A percentile compares a stretch with the other conserved stretches of the same genome.
phyloP scores from a whole-genome alignment of 2,329 filamentous ascomycete species.

The Colletotrichum sp. region DNA sequence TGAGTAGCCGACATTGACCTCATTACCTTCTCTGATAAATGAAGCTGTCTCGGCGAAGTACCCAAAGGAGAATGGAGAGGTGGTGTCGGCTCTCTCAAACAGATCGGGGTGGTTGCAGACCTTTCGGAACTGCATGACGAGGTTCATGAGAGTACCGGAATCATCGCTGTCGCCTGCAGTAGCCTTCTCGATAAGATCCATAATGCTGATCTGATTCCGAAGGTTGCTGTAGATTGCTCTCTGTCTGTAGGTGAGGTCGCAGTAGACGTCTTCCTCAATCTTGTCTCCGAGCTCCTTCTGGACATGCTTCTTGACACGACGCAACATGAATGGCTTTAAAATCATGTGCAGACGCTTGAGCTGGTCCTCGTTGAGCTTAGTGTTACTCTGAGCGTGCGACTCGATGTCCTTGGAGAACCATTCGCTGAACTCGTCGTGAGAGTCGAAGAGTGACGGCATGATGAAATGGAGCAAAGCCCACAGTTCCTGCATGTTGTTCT shows the following conservation, averaged over 20 bases:
- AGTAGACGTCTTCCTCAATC: conserved; percentile 96
- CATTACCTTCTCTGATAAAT: conserved; percentile 86
- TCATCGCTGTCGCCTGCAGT: conserved; percentile 94
- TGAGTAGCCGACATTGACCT: conserved; percentile 84
- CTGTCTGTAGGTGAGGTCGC: conserved; percentile 94
- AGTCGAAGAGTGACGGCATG: conserved; percentile 98
- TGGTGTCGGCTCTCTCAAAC: conserved; percentile 93
- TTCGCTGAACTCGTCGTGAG: conserved; percentile 89
- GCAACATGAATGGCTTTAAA: conserved; percentile 98
- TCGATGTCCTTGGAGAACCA: conserved; percentile 98
- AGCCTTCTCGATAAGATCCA: conserved; percentile 97
- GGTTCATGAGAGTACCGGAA: conserved; percentile 95
- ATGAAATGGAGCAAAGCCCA: conserved; percentile 99
- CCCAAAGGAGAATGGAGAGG: conserved; percentile 82
- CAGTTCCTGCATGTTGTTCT: conserved; percentile 99
- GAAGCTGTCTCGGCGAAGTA: conserved; percentile 95
- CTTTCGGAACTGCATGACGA: conserved; percentile 99
- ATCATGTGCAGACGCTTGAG: conserved; percentile 98
- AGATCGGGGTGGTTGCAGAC: conserved; percentile 98
- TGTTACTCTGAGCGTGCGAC: conserved; percentile 97
- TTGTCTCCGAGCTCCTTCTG: conserved; percentile 99
- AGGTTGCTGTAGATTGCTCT: conserved; percentile 91
- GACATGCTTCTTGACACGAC: conserved; percentile 99
- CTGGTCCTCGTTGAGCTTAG: conserved; percentile 99
- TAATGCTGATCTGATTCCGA: conserved; percentile 96